phyloP scores from a whole-genome alignment of 2,329 filamentous ascomycete species.

The Thelonectria blattea region DNA sequence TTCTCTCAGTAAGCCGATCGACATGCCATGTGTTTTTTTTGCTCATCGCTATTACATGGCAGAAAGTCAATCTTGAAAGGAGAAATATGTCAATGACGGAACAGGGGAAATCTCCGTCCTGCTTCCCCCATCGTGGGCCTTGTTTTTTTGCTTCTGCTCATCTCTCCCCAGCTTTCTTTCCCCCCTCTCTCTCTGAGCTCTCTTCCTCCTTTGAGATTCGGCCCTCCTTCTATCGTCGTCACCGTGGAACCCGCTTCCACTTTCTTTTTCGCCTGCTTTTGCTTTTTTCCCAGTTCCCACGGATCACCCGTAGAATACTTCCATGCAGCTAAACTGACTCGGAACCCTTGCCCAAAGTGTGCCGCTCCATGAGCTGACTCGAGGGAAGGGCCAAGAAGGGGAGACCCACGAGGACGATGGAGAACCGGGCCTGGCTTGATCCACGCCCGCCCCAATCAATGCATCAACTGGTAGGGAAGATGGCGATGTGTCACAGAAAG shows the following conservation, averaged over 20 bases:
- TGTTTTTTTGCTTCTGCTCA: background rate
- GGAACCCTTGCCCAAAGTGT: background rate
- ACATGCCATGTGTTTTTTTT: background rate
- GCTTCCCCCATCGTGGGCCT: background rate
- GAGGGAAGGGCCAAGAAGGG: background rate
- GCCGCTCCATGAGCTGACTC: constrained; percentile 14
- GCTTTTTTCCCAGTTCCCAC: background rate
- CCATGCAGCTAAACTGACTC: constrained; percentile 18
- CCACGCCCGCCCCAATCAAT: constrained; percentile 3
- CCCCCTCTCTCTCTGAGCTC: background rate
- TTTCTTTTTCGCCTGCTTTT: background rate
- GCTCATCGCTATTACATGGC: background rate
- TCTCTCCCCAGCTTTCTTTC: too few species aligned
- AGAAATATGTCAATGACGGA: background rate
- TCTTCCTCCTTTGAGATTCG: background rate
- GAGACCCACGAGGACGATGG: constrained; percentile 4
- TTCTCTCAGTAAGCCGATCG: background rate
- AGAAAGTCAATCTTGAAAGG: background rate
- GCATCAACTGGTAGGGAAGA: background rate
- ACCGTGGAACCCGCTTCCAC: background rate
- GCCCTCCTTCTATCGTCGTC: background rate
- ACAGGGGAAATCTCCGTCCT: background rate
- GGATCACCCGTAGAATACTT: background rate
- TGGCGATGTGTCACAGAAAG: constrained; percentile 10
- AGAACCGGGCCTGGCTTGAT: background rate